phyloP scores from a whole-genome alignment of 345 rosid species.

The Brassica nigra region DNA sequence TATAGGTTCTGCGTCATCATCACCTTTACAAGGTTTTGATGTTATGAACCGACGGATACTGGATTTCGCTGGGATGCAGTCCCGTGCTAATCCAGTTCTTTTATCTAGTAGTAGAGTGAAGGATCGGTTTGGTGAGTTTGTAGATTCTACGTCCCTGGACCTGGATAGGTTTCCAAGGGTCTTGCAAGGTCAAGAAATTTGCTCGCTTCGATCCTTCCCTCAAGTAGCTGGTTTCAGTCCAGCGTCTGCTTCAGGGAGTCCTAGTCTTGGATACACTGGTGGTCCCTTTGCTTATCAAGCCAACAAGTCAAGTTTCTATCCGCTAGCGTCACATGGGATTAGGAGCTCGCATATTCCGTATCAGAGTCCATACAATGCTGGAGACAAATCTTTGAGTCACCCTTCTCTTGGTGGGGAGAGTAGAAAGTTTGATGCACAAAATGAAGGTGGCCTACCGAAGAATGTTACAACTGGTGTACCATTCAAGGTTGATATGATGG shows the following conservation, averaged over 20 bases:
- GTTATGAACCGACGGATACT: conserved; percentile 51
- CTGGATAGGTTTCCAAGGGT: conserved; percentile 71
- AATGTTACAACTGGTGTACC: conserved; percentile 45
- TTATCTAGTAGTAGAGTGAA: conserved; percentile 45
- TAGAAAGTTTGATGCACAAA: conserved; percentile 39
- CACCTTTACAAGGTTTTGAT: conserved; percentile 66
- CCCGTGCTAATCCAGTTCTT: conserved; percentile 53
- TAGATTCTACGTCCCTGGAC: conserved; percentile 47
- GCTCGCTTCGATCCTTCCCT: conserved; percentile 59
- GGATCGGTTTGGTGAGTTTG: conserved; percentile 44
- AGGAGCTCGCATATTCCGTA: conserved; percentile 53
- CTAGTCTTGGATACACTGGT: conserved; percentile 48
- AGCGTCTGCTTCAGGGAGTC: conserved; percentile 57
- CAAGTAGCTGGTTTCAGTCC: conserved; percentile 54
- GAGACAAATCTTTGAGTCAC: conserved; percentile 37
- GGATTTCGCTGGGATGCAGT: conserved; percentile 61
- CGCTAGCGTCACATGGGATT: conserved; percentile 56
- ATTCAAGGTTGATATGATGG: conserved; percentile 41
- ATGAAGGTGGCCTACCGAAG: conserved; percentile 46
- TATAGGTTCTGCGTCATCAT: conserved; percentile 64
- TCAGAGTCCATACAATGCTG: conserved; percentile 49
- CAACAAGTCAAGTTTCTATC: conserved; percentile 51
- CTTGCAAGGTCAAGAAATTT: conserved; percentile 99
- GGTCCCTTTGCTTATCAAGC: conserved; percentile 53
- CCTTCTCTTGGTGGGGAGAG: conserved; percentile 23